Conservation (phyloP, 2,329 filamentous ascomycete genomes). For the Pyricularia pennisetigena region DNA sequence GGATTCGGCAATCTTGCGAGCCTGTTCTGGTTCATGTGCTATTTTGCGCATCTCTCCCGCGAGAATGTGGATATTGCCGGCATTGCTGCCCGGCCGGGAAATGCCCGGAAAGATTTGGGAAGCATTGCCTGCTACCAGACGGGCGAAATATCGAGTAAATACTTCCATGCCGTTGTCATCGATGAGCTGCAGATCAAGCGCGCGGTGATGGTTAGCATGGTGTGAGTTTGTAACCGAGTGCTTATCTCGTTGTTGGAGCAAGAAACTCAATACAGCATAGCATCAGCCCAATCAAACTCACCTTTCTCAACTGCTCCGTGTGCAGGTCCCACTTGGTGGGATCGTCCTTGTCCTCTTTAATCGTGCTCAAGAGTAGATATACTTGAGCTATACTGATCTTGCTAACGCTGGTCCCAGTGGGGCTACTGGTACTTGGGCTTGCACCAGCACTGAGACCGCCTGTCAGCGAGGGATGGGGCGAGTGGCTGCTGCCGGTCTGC, state of each 20-base stretch:
- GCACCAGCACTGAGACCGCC: slow-evolving; percentile 49
- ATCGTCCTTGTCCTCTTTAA: slow-evolving; percentile 85
- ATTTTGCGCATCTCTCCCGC: slow-evolving; percentile 81
- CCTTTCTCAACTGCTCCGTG: slow-evolving; percentile 85
- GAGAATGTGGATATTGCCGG: slow-evolving; percentile 76
- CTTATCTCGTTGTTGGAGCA: slow-evolving; percentile 3
- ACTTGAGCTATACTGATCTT: slow-evolving; percentile 96
- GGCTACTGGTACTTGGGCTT: slow-evolving; percentile 52
- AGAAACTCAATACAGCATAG: slow-evolving; percentile 3
- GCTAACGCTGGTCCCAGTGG: slow-evolving; percentile 56
- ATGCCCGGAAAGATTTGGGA: slow-evolving; percentile 79
- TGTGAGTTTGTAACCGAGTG: not conserved
- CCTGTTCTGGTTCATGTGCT: slow-evolving; percentile 68
- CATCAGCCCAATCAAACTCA: slow-evolving; percentile 31
- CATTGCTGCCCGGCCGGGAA: slow-evolving; percentile 61
- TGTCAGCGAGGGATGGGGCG: slow-evolving; percentile 46
- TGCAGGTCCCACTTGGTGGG: slow-evolving; percentile 87
- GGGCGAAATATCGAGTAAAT: slow-evolving; percentile 89
- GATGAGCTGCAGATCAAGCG: slow-evolving; percentile 54
- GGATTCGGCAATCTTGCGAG: slow-evolving; percentile 84
- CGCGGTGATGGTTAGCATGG: slow-evolving; percentile 4
- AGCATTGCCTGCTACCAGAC: slow-evolving; percentile 85
- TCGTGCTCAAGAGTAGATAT: slow-evolving; percentile 84
- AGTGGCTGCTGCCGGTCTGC: slow-evolving; percentile 46
- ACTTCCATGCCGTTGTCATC: slow-evolving; percentile 99